Evolutionary conservation across 2,329 filamentous ascomycete species (phyloP), one percentile per base, ranked within the genome.

Genomic region (Tothia fuscella): DNA sequence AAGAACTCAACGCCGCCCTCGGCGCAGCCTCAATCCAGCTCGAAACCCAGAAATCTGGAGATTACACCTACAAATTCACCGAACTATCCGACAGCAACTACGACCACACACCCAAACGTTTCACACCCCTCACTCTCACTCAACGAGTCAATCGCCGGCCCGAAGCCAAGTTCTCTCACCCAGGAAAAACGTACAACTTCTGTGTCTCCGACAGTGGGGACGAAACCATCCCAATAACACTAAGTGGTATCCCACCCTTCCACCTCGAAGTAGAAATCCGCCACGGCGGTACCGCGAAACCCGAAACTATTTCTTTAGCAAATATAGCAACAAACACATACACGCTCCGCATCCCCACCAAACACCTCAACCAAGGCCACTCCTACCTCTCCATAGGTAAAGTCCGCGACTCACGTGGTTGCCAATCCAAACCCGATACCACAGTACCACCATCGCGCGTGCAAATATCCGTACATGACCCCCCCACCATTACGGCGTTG

Each of bases 171-270:
- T 98, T 98, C 56, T 71, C 74, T 45, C 84, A 84, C 50, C 85
- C 88, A 3, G 88, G 88, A 13, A 91, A 91, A 59, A 88, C 85
- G 1, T 95, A 95, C 68, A 93, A 91, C 57, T 94, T 89, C 62
- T 98, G 91, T 64, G 81, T 87, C 58, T 79, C 87, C 36, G 85
- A 94, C 52, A 74, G 82, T 38, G 22, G 14, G n/a, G 37, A 21
- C 12, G 85, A 93, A 53, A 78, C 76, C 30, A 94, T 98, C 42
- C 88, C 89, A 0, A 81, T 98, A 45, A 79, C 75, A 2, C 71
- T 98, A 14, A 82, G 82, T 45, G 91, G 91, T 29, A 69, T 80
- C 13, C 77, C 89, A 5, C 91, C 91, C 0, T 98, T 98, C 65
- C 80, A 80, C 36, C 68, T 98, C 4, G 91, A 96, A 57, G 73